Evolutionary conservation across 2,329 filamentous ascomycete species (phyloP).

Genomic region (Fusarium torulosum): DNA sequence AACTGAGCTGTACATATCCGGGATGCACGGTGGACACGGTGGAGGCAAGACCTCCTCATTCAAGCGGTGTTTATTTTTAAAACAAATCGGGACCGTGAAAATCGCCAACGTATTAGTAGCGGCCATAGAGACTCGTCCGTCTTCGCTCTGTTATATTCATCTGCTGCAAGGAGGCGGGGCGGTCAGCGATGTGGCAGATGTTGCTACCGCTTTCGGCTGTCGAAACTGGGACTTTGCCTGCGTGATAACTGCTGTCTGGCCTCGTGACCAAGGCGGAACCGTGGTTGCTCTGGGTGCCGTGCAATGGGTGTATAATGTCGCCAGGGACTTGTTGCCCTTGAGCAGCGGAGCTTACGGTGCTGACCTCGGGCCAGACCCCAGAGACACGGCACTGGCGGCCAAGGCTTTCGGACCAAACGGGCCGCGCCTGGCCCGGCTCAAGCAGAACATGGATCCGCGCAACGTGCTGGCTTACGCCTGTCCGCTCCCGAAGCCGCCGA

Average conservation of each 20-base stretch:
- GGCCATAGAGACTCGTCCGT: constrained; percentile 55
- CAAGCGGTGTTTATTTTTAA: too few species aligned
- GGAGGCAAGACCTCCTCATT: too few species aligned
- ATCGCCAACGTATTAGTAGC: too few species aligned
- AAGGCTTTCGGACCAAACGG: constrained; percentile 70
- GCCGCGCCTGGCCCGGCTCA: constrained; percentile 63
- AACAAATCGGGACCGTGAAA: too few species aligned
- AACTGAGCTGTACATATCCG: too few species aligned
- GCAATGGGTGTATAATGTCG: constrained; percentile 69
- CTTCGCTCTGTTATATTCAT: constrained; percentile 70
- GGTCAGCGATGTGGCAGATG: constrained; percentile 57
- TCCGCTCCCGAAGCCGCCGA: constrained; percentile 58
- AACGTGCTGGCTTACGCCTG: constrained; percentile 68
- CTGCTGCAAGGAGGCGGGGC: constrained; percentile 70
- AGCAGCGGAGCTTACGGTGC: constrained; percentile 68
- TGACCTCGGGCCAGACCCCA: constrained; percentile 72
- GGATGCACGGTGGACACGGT: too few species aligned
- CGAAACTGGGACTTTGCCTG: constrained; percentile 75
- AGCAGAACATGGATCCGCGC: constrained; percentile 61
- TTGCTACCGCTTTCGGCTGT: constrained; percentile 70
- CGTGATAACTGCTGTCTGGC: constrained; percentile 73
- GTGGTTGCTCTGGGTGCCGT: constrained; percentile 54
- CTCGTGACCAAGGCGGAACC: constrained; percentile 63
- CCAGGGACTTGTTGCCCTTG: constrained; percentile 60
- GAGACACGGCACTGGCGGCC: constrained; percentile 64